A percentile compares a stretch with the other conserved stretches of the same genome.
These are phyloP conservation scores for Globisporangium mamillatum DNA, from an alignment of 352 stramenopile species.

Conservation along the genomic window DNA sequence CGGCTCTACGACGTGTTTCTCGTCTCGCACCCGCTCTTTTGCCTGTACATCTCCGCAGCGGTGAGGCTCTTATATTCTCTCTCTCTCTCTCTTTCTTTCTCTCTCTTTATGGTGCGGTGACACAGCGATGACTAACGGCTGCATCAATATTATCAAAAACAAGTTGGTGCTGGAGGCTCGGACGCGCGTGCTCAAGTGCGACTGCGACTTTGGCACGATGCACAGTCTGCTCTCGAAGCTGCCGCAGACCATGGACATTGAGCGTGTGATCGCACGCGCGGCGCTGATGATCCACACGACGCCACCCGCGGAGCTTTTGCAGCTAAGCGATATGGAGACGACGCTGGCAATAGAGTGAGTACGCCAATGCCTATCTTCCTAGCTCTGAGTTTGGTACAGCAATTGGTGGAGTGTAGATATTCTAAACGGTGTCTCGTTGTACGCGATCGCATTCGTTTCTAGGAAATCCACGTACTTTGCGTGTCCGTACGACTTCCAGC, in stretches of 20 bases:
- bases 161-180: constrained; percentile 56
- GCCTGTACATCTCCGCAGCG: constrained; percentile 88
- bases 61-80: constrained; percentile 20
- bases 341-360: constrained; percentile 22
- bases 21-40: constrained; percentile 90
- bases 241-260: constrained; percentile 68
- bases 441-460: constrained; percentile 82
- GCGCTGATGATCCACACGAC: constrained; percentile 59
- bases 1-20: constrained; percentile 93
- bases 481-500: constrained; percentile 15
- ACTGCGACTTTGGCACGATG: constrained; percentile 77
- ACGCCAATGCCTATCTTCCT: not conserved
- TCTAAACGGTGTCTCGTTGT: not conserved
- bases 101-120: not conserved
- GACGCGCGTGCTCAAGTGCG: constrained; percentile 56
- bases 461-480: constrained; percentile 88
- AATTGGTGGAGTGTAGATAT: constrained; percentile 29
- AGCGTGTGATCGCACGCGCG: constrained; percentile 53
- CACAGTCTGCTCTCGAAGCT: constrained; percentile 73
- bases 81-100: not conserved
- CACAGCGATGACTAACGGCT: not conserved
- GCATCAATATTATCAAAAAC: not conserved
- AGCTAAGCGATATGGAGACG: constrained; percentile 21
- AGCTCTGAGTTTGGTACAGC: not conserved
- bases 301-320: constrained; percentile 35